Base-by-base conservation (phyloP, 495 filamentous ascomycete species). In the Xylaria acuta region DNA sequence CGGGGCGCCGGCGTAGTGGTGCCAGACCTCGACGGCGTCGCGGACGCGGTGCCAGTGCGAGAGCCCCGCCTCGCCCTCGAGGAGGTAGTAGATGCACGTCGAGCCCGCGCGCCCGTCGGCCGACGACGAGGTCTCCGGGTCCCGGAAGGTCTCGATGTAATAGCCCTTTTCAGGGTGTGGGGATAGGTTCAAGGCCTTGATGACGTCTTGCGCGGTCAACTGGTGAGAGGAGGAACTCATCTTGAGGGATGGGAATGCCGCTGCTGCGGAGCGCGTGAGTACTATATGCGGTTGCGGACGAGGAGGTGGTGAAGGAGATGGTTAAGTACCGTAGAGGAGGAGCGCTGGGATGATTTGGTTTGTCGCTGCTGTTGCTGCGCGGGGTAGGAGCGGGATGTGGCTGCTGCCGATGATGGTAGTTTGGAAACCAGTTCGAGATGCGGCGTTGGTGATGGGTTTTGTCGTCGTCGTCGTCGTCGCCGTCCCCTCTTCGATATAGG, bases 1-100 rank as follows among this genome's bases (percentile, higher is more conserved):
- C 34, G 84, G 85, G 22, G 82, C 82, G 14, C 85, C 85, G 64
- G 84, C 82, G 58, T 86, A 86, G 75, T 83, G 80, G 75, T 86
- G 85, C 84, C 83, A 86, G 22, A 83, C 69, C 72, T 86, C 84
- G 56, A 77, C 80, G 25, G 82, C 79, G 66, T 84, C 82, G 51
- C 59, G 53, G n/a, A 86, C 79, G 68, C 81, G 80, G 74, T 86
- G 85, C 85, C 84, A 86, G 69, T 76, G 72, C 32, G 85, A 86
- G n/a, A 76, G 30, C 20, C 82, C 82, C 32, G 70, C 76, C n/a
- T 72, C 38, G 32, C 83, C 82, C 58, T 85, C 80, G 20, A 86
- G 84, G 18, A 86, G 82, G 73, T 85, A 86, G 74, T 86, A 86
- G 64, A 85, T 86, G 53, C 76, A 80, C 0, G 85, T 86, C 76